Conservation (phyloP, 331 rosid species). For the Acacia concinna region DNA sequence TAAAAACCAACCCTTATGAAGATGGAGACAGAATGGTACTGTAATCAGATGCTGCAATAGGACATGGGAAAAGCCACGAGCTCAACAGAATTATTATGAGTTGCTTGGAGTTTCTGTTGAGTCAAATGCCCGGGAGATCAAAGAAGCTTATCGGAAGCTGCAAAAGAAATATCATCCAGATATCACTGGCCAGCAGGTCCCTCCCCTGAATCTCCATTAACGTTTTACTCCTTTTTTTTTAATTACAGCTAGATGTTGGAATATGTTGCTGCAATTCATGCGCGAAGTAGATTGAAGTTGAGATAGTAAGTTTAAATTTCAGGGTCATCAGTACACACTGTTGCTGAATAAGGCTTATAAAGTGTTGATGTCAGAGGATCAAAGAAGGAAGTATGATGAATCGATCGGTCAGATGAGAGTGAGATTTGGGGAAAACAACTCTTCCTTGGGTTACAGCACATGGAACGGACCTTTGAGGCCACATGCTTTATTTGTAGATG, state of each 20-base stretch:
- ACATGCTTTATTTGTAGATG: constrained; percentile 79
- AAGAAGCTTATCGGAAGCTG: constrained; percentile 70
- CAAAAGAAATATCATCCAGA: constrained; percentile 84
- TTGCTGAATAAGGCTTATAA: constrained; percentile 70
- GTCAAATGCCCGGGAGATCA: constrained; percentile 53
- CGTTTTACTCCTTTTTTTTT: neutral
- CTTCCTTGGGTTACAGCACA: constrained; percentile 51
- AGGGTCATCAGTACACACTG: constrained; percentile 72
- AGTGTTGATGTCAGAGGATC: constrained; percentile 65
- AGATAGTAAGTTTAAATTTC: neutral
- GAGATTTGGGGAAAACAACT: constrained; percentile 35
- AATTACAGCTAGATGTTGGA: neutral
- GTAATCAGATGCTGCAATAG: constrained; percentile 50
- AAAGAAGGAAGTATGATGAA: constrained; percentile 59
- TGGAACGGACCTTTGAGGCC: constrained; percentile 76
- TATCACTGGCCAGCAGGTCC: constrained; percentile 72
- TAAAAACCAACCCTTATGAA: constrained; percentile 21
- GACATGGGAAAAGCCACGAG: constrained; percentile 29
- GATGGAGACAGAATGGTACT: constrained; percentile 42
- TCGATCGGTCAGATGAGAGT: constrained; percentile 52
- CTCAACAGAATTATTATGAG: constrained; percentile 55
- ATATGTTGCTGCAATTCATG: neutral
- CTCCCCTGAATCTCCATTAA: neutral
- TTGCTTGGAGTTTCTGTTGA: constrained; percentile 67
- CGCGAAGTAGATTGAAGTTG: constrained; percentile 22